Conservation (phyloP, 345 rosid species). For the Chamaenerion angustifolium region DNA sequence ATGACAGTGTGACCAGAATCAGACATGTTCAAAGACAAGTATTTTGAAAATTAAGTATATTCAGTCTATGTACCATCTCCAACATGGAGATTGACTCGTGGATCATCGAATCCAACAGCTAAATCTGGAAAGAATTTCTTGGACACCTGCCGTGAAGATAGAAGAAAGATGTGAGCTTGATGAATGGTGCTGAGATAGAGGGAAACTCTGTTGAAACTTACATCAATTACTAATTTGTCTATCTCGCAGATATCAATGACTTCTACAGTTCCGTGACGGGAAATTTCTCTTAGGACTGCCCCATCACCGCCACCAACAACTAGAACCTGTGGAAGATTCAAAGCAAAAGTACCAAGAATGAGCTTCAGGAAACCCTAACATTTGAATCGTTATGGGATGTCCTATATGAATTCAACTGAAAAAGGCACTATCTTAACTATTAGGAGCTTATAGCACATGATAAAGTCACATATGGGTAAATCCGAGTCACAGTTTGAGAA, state of each 20-base stretch:
- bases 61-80: slow-evolving; percentile 70
- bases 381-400: too few species aligned
- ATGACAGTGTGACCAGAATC: neutral
- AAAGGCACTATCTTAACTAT: too few species aligned
- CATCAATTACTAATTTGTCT: slow-evolving; percentile 93
- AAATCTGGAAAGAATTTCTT: slow-evolving; percentile 73
- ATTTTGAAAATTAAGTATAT: neutral
- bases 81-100: slow-evolving; percentile 77
- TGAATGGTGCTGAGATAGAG: neutral
- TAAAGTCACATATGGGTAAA: too few species aligned
- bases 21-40: neutral
- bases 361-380: neutral
- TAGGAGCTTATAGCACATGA: too few species aligned
- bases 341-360: neutral
- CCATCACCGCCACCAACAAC: slow-evolving; percentile 99
- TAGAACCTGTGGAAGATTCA: slow-evolving; percentile 40
- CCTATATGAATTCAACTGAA: too few species aligned
- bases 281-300: slow-evolving; percentile 82
- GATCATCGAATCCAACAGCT: slow-evolving; percentile 83
- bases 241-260: slow-evolving; percentile 89
- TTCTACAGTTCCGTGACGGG: slow-evolving; percentile 85
- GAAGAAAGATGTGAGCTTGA: slow-evolving; percentile 7
- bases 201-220: slow-evolving; percentile 21
- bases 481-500: too few species aligned
- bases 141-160: slow-evolving; percentile 34